phyloP scores from a whole-genome alignment of 805 yeast genomes.

The Ogataea neopini region DNA sequence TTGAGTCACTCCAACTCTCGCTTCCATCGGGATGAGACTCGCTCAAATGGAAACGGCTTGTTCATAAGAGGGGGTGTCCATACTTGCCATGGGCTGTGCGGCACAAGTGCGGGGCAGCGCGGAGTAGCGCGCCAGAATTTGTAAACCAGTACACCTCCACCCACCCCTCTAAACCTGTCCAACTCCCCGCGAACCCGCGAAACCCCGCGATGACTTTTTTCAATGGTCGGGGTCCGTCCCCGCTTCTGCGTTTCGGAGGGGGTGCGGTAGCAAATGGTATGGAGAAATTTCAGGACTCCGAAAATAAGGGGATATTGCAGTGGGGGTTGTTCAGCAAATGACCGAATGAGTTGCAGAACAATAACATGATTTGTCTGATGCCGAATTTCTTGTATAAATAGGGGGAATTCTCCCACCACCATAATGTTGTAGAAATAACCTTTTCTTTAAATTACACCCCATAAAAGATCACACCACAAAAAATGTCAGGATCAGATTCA shows the following conservation, averaged over 20 bases:
- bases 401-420: neutral
- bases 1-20: too few relatives aligned
- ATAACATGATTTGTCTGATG: neutral
- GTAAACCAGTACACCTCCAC: neutral
- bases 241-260: constrained; percentile 6
- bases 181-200: neutral
- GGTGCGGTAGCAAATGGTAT: constrained; percentile 6
- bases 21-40: neutral
- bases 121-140: neutral
- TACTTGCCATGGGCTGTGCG: neutral
- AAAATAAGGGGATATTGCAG: neutral
- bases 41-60: constrained; percentile 5
- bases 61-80: constrained; percentile 4
- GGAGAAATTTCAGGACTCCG: constrained; percentile 7
- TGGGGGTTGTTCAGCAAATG: constrained; percentile 1
- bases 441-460: neutral
- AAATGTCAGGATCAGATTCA: constrained; percentile 25
- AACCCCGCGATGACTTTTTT: neutral
- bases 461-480: neutral
- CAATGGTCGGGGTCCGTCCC: constrained; percentile 7
- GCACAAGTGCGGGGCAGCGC: constrained; percentile 8
- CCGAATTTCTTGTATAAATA: constrained; percentile 1
- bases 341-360: neutral
- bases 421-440: neutral
- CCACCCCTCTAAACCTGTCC: neutral